Evolutionary conservation across 352 stramenopile species (phyloP).

Genomic region (Achlya hypogyna): DNA sequence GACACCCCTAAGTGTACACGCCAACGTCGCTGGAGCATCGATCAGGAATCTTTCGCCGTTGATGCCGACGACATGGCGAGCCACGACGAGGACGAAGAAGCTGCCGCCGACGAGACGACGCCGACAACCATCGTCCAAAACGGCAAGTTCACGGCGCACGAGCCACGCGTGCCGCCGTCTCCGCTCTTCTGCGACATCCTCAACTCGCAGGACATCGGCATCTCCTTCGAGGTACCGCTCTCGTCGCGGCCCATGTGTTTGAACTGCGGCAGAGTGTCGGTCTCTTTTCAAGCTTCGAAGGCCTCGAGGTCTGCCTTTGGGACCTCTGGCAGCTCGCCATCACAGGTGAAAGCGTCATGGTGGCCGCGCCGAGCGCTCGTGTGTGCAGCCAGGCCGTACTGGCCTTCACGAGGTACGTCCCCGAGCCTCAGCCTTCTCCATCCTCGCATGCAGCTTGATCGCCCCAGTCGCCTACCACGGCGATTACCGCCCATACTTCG

Average conservation of each 20-base stretch:
- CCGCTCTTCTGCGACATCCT: constrained; percentile 66
- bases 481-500: constrained; percentile 80
- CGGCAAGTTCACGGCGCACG: constrained; percentile 39
- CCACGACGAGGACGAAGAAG: constrained; percentile 26
- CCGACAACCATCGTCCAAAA: constrained; percentile 26
- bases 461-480: constrained; percentile 66
- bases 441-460: constrained; percentile 57
- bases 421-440: no score
- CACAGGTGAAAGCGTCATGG: constrained; percentile 68
- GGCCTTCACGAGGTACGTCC: constrained; percentile 62
- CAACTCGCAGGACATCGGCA: constrained; percentile 34
- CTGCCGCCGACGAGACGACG: constrained; percentile 21
- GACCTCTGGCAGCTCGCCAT: constrained; percentile 80
- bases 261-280: constrained; percentile 29
- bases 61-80: constrained; percentile 23
- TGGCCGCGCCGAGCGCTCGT: constrained; percentile 64
- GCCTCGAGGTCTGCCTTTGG: constrained; percentile 63
- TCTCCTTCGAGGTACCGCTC: background rate
- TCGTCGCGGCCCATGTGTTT: background rate
- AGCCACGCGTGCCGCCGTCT: constrained; percentile 30
- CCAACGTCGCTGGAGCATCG: constrained; percentile 7
- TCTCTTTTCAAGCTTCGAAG: constrained; percentile 78
- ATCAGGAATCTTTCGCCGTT: constrained; percentile 24
- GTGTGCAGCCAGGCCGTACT: constrained; percentile 76
- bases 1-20: constrained; percentile 26